phyloP scores from a whole-genome alignment of 108 stramenopile genomes.

The Phaeodactylum tricornutum region DNA sequence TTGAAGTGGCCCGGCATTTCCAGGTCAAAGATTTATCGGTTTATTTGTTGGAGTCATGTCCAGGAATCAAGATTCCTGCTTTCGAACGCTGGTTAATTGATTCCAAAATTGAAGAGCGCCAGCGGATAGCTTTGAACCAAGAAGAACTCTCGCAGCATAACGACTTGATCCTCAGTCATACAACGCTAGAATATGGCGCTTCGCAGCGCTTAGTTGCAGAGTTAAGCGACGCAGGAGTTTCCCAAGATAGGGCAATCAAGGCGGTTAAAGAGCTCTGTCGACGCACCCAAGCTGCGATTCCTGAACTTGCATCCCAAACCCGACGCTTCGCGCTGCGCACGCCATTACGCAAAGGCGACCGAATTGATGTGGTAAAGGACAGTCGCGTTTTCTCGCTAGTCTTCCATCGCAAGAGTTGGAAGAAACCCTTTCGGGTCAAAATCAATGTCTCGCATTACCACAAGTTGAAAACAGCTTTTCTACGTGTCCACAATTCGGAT shows the following conservation, averaged over 20 bases:
- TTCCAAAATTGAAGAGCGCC: slow-evolving; percentile 48
- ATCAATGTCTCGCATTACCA: slow-evolving; percentile 46
- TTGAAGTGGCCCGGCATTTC: slow-evolving; percentile 55
- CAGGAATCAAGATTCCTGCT: slow-evolving; percentile 47
- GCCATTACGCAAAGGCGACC: slow-evolving; percentile 30
- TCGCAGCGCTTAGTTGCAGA: slow-evolving; percentile 25
- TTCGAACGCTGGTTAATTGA: slow-evolving; percentile 78
- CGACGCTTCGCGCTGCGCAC: slow-evolving; percentile 12
- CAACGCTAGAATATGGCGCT: slow-evolving; percentile 9
- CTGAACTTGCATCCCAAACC: slow-evolving; percentile 13
- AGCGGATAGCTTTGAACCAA: too few relatives aligned
- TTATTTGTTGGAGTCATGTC: slow-evolving; percentile 31
- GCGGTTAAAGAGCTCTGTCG: slow-evolving; percentile 29
- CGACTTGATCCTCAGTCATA: slow-evolving; percentile 15
- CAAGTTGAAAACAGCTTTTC: slow-evolving; percentile 44
- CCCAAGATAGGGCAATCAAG: slow-evolving; percentile 14
- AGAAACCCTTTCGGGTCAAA: slow-evolving; percentile 55
- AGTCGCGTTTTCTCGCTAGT: slow-evolving; percentile 23
- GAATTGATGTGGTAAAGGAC: slow-evolving; percentile 28
- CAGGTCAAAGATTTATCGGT: slow-evolving; percentile 40
- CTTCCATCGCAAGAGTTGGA: slow-evolving; percentile 34
- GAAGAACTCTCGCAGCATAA: slow-evolving; percentile 13
- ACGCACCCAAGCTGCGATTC: slow-evolving; percentile 11
- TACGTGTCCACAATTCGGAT: slow-evolving; percentile 24
- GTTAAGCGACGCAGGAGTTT: slow-evolving; percentile 1